Conservation (phyloP, 108 stramenopile species). For the Fragilariopsis cylindrus region DNA sequence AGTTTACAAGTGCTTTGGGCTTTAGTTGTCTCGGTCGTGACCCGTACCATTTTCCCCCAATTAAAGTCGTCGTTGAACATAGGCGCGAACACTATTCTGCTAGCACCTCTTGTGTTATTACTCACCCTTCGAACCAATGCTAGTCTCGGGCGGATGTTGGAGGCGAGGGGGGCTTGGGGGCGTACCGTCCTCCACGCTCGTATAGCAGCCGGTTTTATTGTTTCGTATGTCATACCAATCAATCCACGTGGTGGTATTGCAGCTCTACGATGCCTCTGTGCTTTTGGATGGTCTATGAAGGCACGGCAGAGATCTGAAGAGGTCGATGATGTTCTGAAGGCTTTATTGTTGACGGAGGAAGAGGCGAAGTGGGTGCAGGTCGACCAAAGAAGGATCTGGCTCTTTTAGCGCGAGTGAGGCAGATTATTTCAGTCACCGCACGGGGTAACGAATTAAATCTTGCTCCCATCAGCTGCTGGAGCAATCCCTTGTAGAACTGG, state of each 20-base stretch:
- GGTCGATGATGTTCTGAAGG: constrained; percentile 15
- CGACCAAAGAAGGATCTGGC: constrained; percentile 1
- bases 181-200: constrained; percentile 21
- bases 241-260: constrained; percentile 25
- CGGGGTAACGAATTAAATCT: background rate
- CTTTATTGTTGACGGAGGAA: constrained; percentile 12
- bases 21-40: constrained; percentile 16
- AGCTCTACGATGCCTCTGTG: constrained; percentile 29
- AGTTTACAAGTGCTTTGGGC: constrained; percentile 29
- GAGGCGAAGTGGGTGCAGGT: constrained; percentile 9
- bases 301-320: constrained; percentile 26
- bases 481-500: constrained; percentile 27
- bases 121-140: constrained; percentile 41
- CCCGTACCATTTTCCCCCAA: constrained; percentile 1
- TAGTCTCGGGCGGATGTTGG: constrained; percentile 28
- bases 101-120: constrained; percentile 40
- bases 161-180: constrained; percentile 35
- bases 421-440: too few species aligned
- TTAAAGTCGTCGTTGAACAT: background rate
- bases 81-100: constrained; percentile 18
- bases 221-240: constrained; percentile 16
- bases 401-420: background rate
- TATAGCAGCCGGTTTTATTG: constrained; percentile 23
- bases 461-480: constrained; percentile 19
- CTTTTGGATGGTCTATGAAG: constrained; percentile 43